phyloP scores from a whole-genome alignment of 83 land plant genomes.

The Isoetes engelmannii region DNA sequence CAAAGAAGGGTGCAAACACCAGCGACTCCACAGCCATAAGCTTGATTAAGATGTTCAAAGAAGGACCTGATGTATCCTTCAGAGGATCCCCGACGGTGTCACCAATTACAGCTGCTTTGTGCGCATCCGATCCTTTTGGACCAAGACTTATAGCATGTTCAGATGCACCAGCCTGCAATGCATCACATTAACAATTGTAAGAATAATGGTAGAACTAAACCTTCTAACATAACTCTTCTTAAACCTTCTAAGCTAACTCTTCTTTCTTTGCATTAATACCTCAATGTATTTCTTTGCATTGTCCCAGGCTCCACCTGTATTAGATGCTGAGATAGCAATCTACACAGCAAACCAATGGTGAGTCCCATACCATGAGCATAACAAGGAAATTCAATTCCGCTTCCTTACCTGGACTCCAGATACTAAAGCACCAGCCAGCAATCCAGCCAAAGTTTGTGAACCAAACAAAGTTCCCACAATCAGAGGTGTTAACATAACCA shows the following conservation, averaged over 20 bases:
- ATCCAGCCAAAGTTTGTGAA: constrained; percentile 62
- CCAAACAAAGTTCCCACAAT: constrained; percentile 76
- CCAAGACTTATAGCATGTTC: constrained; percentile 56
- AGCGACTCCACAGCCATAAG: constrained; percentile 75
- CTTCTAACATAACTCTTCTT: not conserved
- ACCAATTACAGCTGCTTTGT: constrained; percentile 81
- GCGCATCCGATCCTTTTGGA: constrained; percentile 69
- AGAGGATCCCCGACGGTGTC: constrained; percentile 82
- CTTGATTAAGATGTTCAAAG: constrained; percentile 69
- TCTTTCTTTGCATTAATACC: constrained; percentile 20
- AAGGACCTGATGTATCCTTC: constrained; percentile 83
- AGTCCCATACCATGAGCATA: not conserved
- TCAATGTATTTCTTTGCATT: constrained; percentile 84
- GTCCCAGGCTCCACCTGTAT: constrained; percentile 95
- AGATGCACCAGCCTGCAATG: constrained; percentile 49
- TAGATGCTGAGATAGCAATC: constrained; percentile 89
- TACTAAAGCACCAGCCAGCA: constrained; percentile 70
- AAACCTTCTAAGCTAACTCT: not conserved
- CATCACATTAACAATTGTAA: not conserved
- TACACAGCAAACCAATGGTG: constrained; percentile 10
- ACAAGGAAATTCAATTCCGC: not conserved
- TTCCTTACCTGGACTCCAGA: constrained; percentile 66
- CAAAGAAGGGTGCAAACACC: constrained; percentile 74
- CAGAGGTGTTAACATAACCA: constrained; percentile 76
- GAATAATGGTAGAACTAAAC: not conserved